Evolutionary conservation across 352 stramenopile genomes (phyloP).

Genomic region (Phytophthora gonapodyides): DNA sequence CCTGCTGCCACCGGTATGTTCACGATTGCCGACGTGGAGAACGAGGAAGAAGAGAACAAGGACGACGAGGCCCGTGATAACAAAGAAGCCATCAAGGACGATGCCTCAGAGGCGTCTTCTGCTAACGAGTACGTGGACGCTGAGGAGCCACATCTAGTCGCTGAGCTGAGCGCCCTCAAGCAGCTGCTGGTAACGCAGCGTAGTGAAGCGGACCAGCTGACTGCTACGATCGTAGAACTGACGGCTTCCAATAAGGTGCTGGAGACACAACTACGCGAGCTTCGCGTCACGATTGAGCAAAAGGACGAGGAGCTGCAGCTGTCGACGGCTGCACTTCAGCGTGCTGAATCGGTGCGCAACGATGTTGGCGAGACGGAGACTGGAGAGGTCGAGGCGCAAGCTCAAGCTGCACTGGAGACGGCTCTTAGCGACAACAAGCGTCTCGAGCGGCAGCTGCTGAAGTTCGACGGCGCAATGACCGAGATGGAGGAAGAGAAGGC

Average conservation of each 20-base stretch:
- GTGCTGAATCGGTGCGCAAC: constrained; percentile 23
- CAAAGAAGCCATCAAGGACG: constrained; percentile 27
- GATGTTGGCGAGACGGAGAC: constrained; percentile 23
- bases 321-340: constrained; percentile 22
- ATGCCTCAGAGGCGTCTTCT: constrained; percentile 54
- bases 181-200: constrained; percentile 23
- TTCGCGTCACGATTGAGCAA: constrained; percentile 22
- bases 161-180: constrained; percentile 61
- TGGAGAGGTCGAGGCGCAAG: constrained; percentile 28
- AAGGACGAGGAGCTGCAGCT: constrained; percentile 35
- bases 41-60: constrained; percentile 29
- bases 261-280: constrained; percentile 26
- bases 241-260: constrained; percentile 30
- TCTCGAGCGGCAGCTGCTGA: constrained; percentile 45
- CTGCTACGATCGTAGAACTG: constrained; percentile 26
- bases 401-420: constrained; percentile 29
- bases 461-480: constrained; percentile 52
- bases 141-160: constrained; percentile 56
- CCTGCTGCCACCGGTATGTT: constrained; percentile 13
- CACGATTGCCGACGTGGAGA: constrained; percentile 30
- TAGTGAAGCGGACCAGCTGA: constrained; percentile 28
- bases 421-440: constrained; percentile 44
- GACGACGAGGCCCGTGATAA: not conserved
- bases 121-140: constrained; percentile 63
- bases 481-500: constrained; percentile 59